Percentiles rank a stretch among this genome's conserved stretches.
Conservation (phyloP, 208 protist genomes). For the Vickermania ingenoplastis region DNA sequence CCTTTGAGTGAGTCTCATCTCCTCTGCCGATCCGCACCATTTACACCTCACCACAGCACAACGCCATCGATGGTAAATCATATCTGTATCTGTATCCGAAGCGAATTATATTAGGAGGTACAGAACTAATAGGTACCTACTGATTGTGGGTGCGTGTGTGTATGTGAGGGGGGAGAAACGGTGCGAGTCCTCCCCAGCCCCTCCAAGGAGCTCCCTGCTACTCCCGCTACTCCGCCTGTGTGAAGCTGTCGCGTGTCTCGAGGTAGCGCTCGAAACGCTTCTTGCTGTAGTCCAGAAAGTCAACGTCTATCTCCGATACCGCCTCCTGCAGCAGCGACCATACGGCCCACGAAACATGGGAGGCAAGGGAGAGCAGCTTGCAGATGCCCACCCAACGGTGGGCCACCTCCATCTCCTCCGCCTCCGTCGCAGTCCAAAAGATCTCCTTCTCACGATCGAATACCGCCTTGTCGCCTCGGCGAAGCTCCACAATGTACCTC, state of each 20-base stretch:
- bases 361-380: conserved; percentile 74
- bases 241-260: conserved; percentile 46
- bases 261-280: conserved; percentile 56
- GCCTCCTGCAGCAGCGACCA: conserved; percentile 87
- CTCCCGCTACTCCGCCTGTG: too few relatives aligned
- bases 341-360: conserved; percentile 73
- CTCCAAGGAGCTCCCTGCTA: too few relatives aligned
- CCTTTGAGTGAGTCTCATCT: too few relatives aligned
- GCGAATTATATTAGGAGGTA: too few relatives aligned
- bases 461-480: conserved; percentile 19
- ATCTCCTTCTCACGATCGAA: conserved; percentile 31
- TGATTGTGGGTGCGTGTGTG: too few relatives aligned
- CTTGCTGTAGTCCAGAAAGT: conserved; percentile 78
- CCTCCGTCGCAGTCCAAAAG: conserved; percentile 28
- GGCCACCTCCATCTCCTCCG: conserved; percentile 24
- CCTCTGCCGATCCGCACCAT: too few relatives aligned
- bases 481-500: conserved; percentile 19
- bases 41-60: too few relatives aligned
- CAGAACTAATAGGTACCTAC: too few relatives aligned
- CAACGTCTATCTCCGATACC: conserved; percentile 76
- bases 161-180: too few relatives aligned
- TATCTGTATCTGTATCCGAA: too few relatives aligned
- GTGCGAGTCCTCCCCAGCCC: too few relatives aligned
- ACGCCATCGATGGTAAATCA: too few relatives aligned
- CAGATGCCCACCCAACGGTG: conserved; percentile 33